Conservation (phyloP, 179 eudicot species). For the Sideroxylon spinosum region DNA sequence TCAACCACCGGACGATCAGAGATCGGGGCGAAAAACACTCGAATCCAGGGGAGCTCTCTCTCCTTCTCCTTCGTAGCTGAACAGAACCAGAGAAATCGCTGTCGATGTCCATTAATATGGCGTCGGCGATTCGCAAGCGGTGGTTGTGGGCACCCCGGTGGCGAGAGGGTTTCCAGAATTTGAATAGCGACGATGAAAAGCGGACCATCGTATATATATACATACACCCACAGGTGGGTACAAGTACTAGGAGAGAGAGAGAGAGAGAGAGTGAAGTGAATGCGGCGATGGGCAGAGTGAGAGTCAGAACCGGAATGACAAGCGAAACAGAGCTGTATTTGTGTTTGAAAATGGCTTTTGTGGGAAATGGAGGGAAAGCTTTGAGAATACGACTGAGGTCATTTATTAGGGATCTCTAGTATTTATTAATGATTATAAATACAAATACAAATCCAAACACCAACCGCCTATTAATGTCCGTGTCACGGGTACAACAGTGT, state of each 20-base stretch:
- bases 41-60: constrained; percentile 17
- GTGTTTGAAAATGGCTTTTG: not conserved
- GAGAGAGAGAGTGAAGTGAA: not conserved
- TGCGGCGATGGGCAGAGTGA: not conserved
- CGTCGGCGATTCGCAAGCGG: constrained; percentile 3
- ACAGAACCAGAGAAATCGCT: not conserved
- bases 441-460: too few species aligned
- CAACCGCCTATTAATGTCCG: too few species aligned
- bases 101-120: not conserved
- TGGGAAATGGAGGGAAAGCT: too few species aligned
- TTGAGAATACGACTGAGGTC: too few species aligned
- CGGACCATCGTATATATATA: not conserved
- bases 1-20: constrained; percentile 23
- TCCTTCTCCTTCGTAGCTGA: constrained; percentile 9
- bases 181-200: not conserved
- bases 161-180: not conserved
- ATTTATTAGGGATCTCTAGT: too few species aligned
- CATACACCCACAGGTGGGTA: not conserved
- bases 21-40: constrained; percentile 26
- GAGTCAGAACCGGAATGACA: not conserved
- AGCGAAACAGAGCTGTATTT: not conserved
- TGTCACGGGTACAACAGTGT: too few species aligned
- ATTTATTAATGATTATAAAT: too few species aligned
- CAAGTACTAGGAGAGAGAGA: not conserved
- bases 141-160: not conserved